Evolutionary conservation across 1,284 basidiomycete genomes (phyloP), one percentile per base, ranked within the genome.

Genomic region (Moesziomyces antarcticus): DNA sequence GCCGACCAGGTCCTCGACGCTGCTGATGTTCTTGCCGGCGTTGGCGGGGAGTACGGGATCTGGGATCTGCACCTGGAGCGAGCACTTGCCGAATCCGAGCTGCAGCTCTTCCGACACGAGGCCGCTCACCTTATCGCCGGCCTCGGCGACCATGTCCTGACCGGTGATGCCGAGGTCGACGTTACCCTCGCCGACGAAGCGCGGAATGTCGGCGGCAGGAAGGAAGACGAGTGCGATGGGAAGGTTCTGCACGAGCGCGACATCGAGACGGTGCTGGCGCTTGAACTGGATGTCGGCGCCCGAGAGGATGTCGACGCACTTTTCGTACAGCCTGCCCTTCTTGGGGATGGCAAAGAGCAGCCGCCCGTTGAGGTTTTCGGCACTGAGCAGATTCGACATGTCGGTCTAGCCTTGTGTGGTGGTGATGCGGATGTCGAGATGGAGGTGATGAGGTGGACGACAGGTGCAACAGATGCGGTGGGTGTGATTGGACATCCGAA

Each of bases 171-270:
- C 94, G 41, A 85, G 87, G 82, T 96, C 92, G 79, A 99, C 92
- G 81, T 97, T 93, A 57, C 96, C 96, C 85, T 97, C 94, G 30
- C 94, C 97, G 40, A 99, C 97, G 85, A 98, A 99, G 37, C 94
- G 96, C 13, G 96, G 96, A 73, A 99, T 99, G 83, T 99, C 97
- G 9, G 93, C 89, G 1, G 97, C 97, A 22, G 97, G 96, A 20
- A 99, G 91, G 86, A 99, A 99, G 33, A 99, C 92, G 91, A 98
- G 90, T 7, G 94, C 94, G 71, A 99, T 94, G 50, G 91, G 91
- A 82, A 94, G 93, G 84, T 99, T 99, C 73, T 91, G 89, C 18
- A 93, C 93, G 16, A 98, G 88, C 72, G 92, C 93, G 35, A 98
- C 93, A 83, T 99, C 96, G 50, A 97, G 88, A 71, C 96, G 88